These are phyloP conservation scores for Aspergillus carlsbadensis DNA, from an alignment of 495 filamentous ascomycete species.

Conservation along the genomic window DNA sequence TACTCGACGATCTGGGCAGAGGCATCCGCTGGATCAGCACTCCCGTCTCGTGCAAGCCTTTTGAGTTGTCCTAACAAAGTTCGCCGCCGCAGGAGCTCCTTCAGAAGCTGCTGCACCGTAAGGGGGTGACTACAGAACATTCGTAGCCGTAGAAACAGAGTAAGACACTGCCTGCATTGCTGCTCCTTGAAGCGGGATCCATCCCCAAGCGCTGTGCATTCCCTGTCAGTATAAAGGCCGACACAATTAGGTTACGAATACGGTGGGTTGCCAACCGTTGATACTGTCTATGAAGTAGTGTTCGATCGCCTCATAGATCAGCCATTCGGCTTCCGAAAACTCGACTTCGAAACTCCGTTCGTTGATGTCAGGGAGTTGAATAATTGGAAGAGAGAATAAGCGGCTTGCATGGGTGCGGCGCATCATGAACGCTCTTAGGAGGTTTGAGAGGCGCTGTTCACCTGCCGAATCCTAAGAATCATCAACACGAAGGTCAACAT, in stretches of 20 bases:
- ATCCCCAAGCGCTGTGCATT: not conserved
- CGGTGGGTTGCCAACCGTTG: conserved; percentile 21
- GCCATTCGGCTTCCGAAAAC: conserved; percentile 47
- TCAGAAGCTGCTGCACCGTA: conserved; percentile 44
- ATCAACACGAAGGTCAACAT: not conserved
- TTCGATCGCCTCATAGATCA: conserved; percentile 47
- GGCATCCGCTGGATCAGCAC: not conserved
- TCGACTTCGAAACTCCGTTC: conserved; percentile 35
- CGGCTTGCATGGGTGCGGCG: conserved; percentile 51
- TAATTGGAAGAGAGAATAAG: conserved; percentile 53
- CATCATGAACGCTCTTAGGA: conserved; percentile 49
- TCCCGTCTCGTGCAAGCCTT: conserved; percentile 20
- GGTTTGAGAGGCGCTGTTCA: conserved; percentile 34
- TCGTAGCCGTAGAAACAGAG: conserved; percentile 48
- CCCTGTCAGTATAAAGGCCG: too few species aligned
- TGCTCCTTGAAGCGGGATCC: not conserved
- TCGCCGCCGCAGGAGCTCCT: conserved; percentile 34
- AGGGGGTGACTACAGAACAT: conserved; percentile 54
- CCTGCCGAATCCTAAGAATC: conserved; percentile 15
- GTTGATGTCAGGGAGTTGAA: conserved; percentile 49
- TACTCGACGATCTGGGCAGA: conserved; percentile 15
- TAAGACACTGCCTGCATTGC: conserved; percentile 26
- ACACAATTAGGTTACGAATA: not conserved
- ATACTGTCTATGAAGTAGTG: conserved; percentile 35
- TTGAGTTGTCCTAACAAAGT: conserved; percentile 33